Evolutionary conservation across 2,329 filamentous ascomycete species (phyloP), one percentile per base, ranked within the genome.

Genomic region (Didymella exigua): DNA sequence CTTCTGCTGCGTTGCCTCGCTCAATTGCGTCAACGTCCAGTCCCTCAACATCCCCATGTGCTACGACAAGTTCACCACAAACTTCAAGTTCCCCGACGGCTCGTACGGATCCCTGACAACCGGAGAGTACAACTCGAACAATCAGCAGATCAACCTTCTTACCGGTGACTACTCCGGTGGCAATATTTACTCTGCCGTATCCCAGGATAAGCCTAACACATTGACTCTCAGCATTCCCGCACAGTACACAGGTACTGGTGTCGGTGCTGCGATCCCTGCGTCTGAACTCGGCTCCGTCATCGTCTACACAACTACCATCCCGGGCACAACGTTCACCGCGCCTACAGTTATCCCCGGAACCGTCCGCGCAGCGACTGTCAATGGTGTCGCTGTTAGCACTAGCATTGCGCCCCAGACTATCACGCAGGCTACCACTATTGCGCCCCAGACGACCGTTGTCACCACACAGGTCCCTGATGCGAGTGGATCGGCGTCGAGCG

Each of bases 31-130:
- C n/a, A 72, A 77, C 26, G 69, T 79, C 5, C 66, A 72, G 34
- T 67, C 60, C 31, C 67, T 78, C 29, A 72, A 74, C 30, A 69
- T 81, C 5, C 77, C 79, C 2, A 79, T 82, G 68, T 82, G 80
- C 71, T 82, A 81, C 69, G 81, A 82, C 65, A 76, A 76, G 49
- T 82, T 80, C 69, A 82, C 80, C 5, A 83, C 81, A 16, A 78
- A 82, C 59, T 82, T 70, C 61, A 75, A 75, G 48, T 77, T 82
- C 43, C 67, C 77, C 2, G 79, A 81, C 54, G 76, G 75, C 29
- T 78, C 78, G 14, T 79, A 74, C 46, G 80, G 80, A 11, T 79
- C 76, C 2, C 67, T 82, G n/a, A 73, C 71, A 1, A 72, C 70
- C 0, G 81, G 79, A 11, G 59, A 75, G 14, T 82, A 80, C 62